Evolutionary conservation across 2,329 filamentous ascomycete genomes (phyloP).

Genomic region (Verticillium isaacii): DNA sequence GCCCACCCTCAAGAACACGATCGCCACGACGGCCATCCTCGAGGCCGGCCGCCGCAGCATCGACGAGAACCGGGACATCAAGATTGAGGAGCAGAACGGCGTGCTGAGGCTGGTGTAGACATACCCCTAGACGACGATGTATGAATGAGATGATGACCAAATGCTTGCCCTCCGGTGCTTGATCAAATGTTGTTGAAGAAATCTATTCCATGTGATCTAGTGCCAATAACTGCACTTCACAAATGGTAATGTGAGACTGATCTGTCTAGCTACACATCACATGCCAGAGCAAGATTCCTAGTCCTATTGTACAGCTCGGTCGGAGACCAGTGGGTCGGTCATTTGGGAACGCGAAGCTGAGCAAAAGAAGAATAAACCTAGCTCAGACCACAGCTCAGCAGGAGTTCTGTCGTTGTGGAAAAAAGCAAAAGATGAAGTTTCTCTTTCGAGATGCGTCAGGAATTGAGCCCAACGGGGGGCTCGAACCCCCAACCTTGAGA

Average conservation of each 20-base stretch:
- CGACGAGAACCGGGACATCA: conserved; percentile 74
- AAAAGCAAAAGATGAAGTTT: not conserved
- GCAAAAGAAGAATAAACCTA: not conserved
- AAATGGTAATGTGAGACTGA: no score
- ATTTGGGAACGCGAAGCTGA: not conserved
- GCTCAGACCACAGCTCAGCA: no score
- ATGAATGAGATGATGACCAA: not conserved
- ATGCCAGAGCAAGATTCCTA: no score
- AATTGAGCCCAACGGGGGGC: conserved; percentile 5
- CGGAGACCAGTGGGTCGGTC: no score
- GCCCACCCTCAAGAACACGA: conserved; percentile 82
- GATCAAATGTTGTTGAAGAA: no score
- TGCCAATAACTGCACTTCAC: no score
- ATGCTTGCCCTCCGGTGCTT: not conserved
- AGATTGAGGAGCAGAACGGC: conserved; percentile 63
- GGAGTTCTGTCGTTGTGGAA: not conserved
- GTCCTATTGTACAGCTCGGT: no score
- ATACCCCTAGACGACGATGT: not conserved
- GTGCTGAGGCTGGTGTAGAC: conserved; percentile 59
- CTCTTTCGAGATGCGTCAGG: not conserved
- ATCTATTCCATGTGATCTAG: not conserved
- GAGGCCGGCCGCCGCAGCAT: conserved; percentile 81
- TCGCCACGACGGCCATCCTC: conserved; percentile 86
- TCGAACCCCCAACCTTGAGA: conserved; percentile 55
- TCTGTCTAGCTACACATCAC: no score